Percentiles rank a stretch among this genome's conserved stretches.
phyloP scores from a whole-genome alignment of 1,139 yeast species.

The Suhomyces guaymorum region DNA sequence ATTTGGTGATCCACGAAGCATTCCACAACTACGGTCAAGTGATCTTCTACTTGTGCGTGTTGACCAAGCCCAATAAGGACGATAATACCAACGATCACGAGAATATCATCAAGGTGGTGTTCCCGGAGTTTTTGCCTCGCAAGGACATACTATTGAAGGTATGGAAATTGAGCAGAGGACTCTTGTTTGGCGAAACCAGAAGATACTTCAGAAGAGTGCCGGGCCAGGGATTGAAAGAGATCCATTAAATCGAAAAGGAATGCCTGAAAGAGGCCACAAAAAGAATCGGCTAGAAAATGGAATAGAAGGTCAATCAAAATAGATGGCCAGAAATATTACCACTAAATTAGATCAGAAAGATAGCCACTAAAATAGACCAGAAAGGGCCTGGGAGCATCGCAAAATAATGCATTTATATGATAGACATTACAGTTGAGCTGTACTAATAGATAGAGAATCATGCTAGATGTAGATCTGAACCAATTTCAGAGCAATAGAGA shows the following conservation, averaged over 20 bases:
- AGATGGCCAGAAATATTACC: too few species aligned
- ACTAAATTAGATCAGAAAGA: too few species aligned
- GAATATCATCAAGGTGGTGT: conserved; percentile 48
- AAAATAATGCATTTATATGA: too few species aligned
- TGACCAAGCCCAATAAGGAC: conserved; percentile 36
- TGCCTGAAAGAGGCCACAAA: too few species aligned
- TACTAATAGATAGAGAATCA: background rate
- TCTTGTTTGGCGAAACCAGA: conserved; percentile 38
- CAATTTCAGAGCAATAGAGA: too few species aligned
- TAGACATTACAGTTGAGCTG: background rate
- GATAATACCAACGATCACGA: conserved; percentile 15
- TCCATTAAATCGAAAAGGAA: too few species aligned
- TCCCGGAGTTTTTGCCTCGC: conserved; percentile 48
- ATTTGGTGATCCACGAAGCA: conserved; percentile 68
- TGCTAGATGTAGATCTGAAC: too few species aligned
- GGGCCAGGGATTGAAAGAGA: conserved; percentile 39
- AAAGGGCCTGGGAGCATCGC: too few species aligned
- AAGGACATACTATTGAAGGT: conserved; percentile 44
- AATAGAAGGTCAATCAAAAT: too few species aligned
- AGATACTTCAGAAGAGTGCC: conserved; percentile 47
- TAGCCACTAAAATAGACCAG: too few species aligned
- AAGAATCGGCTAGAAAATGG: too few species aligned
- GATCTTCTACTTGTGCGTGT: conserved; percentile 57
- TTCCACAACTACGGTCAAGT: conserved; percentile 63
- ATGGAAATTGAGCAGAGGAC: conserved; percentile 40